A percentile compares a stretch with the other conserved stretches of the same genome.
Conservation (phyloP, 164 flowering plant genomes). For the Hamamelis virginiana region DNA sequence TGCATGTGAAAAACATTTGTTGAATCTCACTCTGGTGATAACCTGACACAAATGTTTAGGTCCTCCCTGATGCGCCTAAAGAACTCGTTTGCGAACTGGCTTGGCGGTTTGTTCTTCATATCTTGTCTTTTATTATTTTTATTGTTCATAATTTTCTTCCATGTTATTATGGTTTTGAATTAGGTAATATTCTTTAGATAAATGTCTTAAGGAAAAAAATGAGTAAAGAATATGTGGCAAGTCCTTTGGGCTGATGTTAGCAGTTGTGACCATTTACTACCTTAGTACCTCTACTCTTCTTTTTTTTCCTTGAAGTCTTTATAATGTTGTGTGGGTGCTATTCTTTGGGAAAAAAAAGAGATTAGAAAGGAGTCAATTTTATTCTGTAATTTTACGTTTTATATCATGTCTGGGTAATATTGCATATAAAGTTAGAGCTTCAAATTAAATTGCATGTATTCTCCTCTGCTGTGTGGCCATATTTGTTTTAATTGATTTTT, state of each 20-base stretch:
- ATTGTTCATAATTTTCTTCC: too few relatives aligned
- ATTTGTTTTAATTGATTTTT: not conserved
- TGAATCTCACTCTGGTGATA: slow-evolving; percentile 10
- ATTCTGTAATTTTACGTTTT: too few relatives aligned
- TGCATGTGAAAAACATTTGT: not conserved
- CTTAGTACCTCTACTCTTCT: not conserved
- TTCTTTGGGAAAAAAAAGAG: too few relatives aligned
- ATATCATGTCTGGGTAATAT: too few relatives aligned
- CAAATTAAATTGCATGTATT: not conserved
- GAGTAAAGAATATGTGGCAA: not conserved
- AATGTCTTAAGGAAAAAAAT: not conserved
- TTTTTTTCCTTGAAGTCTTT: not conserved
- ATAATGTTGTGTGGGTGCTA: too few relatives aligned
- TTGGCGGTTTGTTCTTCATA: slow-evolving; percentile 62
- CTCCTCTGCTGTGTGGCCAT: not conserved
- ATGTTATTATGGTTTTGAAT: not conserved
- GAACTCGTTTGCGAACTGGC: slow-evolving; percentile 86
- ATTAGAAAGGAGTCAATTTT: too few relatives aligned
- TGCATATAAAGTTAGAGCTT: too few relatives aligned
- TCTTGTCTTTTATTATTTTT: not conserved
- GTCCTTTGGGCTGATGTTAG: not conserved
- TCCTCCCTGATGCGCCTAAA: slow-evolving; percentile 87
- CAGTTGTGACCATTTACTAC: not conserved
- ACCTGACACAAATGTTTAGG: slow-evolving; percentile 48
- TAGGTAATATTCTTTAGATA: not conserved